Percentiles rank a stretch among this genome's conserved stretches.
Evolutionary conservation across 2,329 filamentous ascomycete species (phyloP).

Genomic region (Arthrocladium fulminans): DNA sequence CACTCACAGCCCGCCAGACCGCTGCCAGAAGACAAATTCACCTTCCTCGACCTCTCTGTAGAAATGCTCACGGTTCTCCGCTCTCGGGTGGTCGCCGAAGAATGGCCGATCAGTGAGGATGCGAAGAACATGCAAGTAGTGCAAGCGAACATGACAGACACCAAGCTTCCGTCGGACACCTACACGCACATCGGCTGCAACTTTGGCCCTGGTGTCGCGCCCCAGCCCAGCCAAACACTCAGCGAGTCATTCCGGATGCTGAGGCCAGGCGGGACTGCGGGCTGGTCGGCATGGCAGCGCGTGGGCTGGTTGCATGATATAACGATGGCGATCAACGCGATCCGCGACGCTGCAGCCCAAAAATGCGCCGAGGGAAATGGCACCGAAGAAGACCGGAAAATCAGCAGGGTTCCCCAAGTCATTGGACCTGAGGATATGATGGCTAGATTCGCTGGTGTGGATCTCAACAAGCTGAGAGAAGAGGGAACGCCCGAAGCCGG

Average conservation of each 20-base stretch:
- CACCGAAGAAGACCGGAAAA: neutral
- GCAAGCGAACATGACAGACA: slow-evolving; percentile 42
- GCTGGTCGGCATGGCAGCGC: slow-evolving; percentile 31
- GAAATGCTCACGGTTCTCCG: slow-evolving; percentile 36
- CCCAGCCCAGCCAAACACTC: slow-evolving; percentile 30
- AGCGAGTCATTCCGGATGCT: slow-evolving; percentile 29
- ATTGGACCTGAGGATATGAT: neutral
- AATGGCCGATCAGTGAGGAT: slow-evolving; percentile 27
- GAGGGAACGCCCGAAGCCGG: neutral
- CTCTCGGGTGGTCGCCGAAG: slow-evolving; percentile 32
- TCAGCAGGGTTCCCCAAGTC: neutral
- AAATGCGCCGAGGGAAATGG: neutral
- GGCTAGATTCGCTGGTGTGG: neutral
- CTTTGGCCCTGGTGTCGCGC: slow-evolving; percentile 43
- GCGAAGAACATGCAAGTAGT: slow-evolving; percentile 37
- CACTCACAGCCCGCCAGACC: neutral
- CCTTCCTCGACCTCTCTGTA: slow-evolving; percentile 43
- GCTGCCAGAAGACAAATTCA: slow-evolving; percentile 24
- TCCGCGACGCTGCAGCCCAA: neutral
- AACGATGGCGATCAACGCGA: slow-evolving; percentile 19
- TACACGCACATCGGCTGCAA: slow-evolving; percentile 41
- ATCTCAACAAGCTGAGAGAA: neutral
- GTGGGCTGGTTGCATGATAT: slow-evolving; percentile 26
- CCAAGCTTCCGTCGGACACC: slow-evolving; percentile 29
- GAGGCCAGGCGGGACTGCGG: slow-evolving; percentile 28